A percentile compares a stretch with the other conserved stretches of the same genome.
These are phyloP conservation scores for Petunia secreta DNA, from an alignment of 257 asterid genomes.

Conservation along the genomic window DNA sequence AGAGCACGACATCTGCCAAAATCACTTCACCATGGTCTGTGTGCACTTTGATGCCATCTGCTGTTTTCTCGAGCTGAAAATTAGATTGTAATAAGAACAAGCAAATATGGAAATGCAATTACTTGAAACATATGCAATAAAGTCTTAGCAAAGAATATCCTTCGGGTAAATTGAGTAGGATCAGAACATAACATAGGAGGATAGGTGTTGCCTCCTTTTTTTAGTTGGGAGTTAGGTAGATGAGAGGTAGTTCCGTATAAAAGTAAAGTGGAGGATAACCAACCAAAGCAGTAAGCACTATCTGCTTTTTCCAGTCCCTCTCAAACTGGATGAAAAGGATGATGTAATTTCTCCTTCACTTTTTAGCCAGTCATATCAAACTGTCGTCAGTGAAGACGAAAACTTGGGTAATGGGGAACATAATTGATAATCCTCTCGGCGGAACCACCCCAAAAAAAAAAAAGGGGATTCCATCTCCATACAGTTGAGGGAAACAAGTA, in stretches of 20 bases:
- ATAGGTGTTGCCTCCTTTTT: background rate
- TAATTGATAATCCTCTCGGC: background rate
- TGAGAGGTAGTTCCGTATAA: background rate
- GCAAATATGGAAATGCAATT: slow-evolving; percentile 9
- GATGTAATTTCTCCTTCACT: background rate
- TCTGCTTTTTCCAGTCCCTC: background rate
- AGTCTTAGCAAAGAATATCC: background rate
- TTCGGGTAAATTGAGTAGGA: background rate
- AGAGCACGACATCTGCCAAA: slow-evolving; percentile 90
- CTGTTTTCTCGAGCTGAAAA: slow-evolving; percentile 78
- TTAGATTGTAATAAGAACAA: slow-evolving; percentile 9
- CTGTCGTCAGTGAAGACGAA: slow-evolving; percentile 14
- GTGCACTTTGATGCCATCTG: slow-evolving; percentile 69
- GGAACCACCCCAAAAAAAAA: background rate
- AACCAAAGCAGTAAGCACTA: background rate
- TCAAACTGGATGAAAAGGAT: background rate
- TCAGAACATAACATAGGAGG: background rate
- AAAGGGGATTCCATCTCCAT: background rate
- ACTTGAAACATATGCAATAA: background rate
- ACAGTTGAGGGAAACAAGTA: slow-evolving; percentile 30
- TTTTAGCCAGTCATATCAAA: background rate
- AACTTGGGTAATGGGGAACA: background rate
- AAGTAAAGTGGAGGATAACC: background rate
- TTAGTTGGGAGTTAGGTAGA: no score
- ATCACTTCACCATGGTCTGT: slow-evolving; percentile 88